Conservation (phyloP, 2,329 filamentous ascomycete genomes). For the Tolypocladium inflatum region DNA sequence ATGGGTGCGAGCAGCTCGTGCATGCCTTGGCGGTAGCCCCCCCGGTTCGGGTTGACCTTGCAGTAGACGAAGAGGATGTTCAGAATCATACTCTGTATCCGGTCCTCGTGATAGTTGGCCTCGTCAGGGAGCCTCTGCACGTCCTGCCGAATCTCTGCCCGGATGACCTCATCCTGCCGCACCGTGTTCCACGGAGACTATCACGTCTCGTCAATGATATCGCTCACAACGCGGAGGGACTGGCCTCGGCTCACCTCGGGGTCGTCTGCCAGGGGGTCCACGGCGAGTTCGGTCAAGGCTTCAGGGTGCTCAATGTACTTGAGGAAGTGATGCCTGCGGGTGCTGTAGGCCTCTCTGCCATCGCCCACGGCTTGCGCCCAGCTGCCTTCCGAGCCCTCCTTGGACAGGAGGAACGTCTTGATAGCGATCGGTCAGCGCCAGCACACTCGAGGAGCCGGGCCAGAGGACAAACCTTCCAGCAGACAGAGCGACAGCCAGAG, state of each 20-base stretch:
- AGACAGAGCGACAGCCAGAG: constrained; percentile 72
- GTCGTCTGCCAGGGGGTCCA: constrained; percentile 84
- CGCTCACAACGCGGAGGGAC: constrained; percentile 5
- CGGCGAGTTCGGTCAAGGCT: constrained; percentile 56
- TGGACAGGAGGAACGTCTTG: constrained; percentile 73
- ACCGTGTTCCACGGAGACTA: constrained; percentile 89
- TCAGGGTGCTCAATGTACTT: constrained; percentile 79
- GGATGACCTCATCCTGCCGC: constrained; percentile 71
- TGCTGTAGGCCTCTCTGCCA: constrained; percentile 64
- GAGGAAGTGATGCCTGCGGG: constrained; percentile 64
- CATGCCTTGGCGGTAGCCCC: constrained; percentile 96
- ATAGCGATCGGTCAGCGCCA: constrained; percentile 6
- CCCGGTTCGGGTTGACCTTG: constrained; percentile 78
- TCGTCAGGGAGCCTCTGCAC: constrained; percentile 91
- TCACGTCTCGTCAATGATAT: background rate
- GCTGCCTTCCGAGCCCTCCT: constrained; percentile 50
- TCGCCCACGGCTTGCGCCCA: constrained; percentile 62
- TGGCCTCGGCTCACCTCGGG: constrained; percentile 30
- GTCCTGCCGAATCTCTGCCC: constrained; percentile 88
- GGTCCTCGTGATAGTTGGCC: constrained; percentile 73
- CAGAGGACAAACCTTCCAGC: constrained; percentile 64
- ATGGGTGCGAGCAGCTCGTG: constrained; percentile 90
- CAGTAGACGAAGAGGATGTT: constrained; percentile 92
- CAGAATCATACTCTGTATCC: constrained; percentile 70
- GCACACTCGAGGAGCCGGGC: background rate